A percentile compares a stretch with the other conserved stretches of the same genome.
phyloP scores from a whole-genome alignment of 164 flowering plant genomes.

The Chimonanthus praecox region DNA sequence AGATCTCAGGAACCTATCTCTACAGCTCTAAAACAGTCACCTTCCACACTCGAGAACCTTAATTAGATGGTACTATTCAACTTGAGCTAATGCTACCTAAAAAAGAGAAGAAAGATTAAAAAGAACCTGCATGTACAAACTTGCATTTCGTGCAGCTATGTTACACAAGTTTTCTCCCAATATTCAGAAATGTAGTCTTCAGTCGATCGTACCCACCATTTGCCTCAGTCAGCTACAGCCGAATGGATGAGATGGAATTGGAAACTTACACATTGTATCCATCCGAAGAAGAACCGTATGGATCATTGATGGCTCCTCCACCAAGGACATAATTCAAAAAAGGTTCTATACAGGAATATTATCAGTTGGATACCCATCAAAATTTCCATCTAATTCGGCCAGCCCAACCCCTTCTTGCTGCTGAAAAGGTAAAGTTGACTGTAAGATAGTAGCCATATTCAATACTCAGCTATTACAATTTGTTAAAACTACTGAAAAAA shows the following conservation, averaged over 20 bases:
- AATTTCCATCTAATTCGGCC: slow-evolving; percentile 47
- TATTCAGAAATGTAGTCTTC: neutral
- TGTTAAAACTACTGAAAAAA: neutral
- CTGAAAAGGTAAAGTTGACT: slow-evolving; percentile 25
- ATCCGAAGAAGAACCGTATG: neutral
- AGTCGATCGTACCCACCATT: neutral
- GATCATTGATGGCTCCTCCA: neutral
- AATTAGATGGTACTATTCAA: slow-evolving; percentile 15
- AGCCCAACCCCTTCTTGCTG: slow-evolving; percentile 43
- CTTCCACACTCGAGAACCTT: slow-evolving; percentile 6
- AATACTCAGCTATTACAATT: neutral
- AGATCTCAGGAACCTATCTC: neutral
- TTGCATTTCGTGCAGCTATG: slow-evolving; percentile 28
- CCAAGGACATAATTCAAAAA: neutral
- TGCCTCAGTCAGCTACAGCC: neutral
- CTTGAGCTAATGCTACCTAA: slow-evolving; percentile 26
- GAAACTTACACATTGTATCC: neutral
- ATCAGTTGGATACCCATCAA: slow-evolving; percentile 70
- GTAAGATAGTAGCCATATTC: neutral
- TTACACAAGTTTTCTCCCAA: slow-evolving; percentile 11
- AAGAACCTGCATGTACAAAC: slow-evolving; percentile 22
- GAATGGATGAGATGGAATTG: neutral
- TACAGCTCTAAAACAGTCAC: neutral
- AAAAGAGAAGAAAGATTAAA: slow-evolving; percentile 10
- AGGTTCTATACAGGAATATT: slow-evolving; percentile 42